Conservation (phyloP, 2,329 filamentous ascomycete genomes). For the Aspergillus tubingensis region DNA sequence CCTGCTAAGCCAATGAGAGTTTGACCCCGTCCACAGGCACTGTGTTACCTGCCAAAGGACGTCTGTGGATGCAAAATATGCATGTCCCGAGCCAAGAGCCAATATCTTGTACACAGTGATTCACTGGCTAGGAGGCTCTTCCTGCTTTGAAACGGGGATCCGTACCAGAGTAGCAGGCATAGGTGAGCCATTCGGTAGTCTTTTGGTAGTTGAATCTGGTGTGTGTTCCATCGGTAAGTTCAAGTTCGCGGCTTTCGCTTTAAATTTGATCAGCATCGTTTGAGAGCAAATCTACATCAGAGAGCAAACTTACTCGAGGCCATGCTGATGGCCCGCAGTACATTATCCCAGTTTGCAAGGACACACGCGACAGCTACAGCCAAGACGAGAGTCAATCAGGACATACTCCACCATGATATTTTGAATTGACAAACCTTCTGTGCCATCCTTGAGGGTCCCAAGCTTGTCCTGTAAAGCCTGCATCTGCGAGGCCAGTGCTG, state of each 20-base stretch:
- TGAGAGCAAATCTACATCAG: background rate
- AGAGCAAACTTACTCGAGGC: constrained; percentile 57
- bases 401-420: background rate
- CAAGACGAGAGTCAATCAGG: constrained; percentile 2
- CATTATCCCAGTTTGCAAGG: constrained; percentile 68
- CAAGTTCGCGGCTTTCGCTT: constrained; percentile 32
- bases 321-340: constrained; percentile 65
- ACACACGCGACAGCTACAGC: constrained; percentile 63
- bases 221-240: constrained; percentile 19
- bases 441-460: constrained; percentile 61
- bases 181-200: constrained; percentile 69
- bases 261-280: constrained; percentile 2
- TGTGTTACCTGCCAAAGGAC: background rate
- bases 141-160: constrained; percentile 39
- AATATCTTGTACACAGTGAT: background rate
- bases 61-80: background rate
- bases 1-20: too few species aligned
- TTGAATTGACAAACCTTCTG: constrained; percentile 52
- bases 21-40: too few species aligned
- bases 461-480: constrained; percentile 63
- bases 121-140: constrained; percentile 6
- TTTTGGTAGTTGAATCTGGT: constrained; percentile 13
- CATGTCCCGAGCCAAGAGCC: background rate
- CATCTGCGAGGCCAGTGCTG: constrained; percentile 64
- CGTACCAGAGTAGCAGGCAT: constrained; percentile 47